These are phyloP conservation scores for Blastocystis hominis DNA, from an alignment of 352 stramenopile genomes.

Conservation along the genomic window DNA sequence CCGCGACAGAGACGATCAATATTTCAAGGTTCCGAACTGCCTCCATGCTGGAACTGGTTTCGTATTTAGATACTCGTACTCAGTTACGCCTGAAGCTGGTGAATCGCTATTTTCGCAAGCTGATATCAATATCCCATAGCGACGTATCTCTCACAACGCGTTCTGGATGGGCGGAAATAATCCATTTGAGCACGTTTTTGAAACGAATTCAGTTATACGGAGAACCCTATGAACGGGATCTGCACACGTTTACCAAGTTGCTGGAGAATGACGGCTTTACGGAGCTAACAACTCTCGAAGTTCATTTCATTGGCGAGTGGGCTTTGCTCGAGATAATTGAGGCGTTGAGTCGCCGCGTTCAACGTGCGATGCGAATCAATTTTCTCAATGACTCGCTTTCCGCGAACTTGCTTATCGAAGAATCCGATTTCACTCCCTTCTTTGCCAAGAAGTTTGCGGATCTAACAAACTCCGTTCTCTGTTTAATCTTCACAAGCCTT, in stretches of 20 bases:
- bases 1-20: neutral
- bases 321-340: constrained; percentile 43
- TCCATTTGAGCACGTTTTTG: constrained; percentile 39
- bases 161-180: neutral
- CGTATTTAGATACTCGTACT: neutral
- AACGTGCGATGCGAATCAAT: neutral
- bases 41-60: constrained; percentile 23
- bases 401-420: neutral
- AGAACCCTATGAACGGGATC: constrained; percentile 3
- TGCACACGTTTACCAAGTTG: constrained; percentile 13
- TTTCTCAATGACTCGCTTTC: neutral
- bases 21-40: constrained; percentile 24
- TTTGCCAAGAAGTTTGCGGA: constrained; percentile 24
- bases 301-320: constrained; percentile 45
- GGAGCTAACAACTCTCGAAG: neutral
- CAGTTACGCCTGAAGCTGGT: constrained; percentile 31
- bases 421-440: constrained; percentile 35
- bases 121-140: constrained; percentile 31
- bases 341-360: neutral
- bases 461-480: neutral
- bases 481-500: neutral
- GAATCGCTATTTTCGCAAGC: constrained; percentile 44
- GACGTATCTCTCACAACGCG: constrained; percentile 19
- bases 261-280: constrained; percentile 45
- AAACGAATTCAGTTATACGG: constrained; percentile 24